Evolutionary conservation across 768 basidiomycete species (phyloP), one percentile per base, ranked within the genome.

Genomic region (Kondoa subrosea): DNA sequence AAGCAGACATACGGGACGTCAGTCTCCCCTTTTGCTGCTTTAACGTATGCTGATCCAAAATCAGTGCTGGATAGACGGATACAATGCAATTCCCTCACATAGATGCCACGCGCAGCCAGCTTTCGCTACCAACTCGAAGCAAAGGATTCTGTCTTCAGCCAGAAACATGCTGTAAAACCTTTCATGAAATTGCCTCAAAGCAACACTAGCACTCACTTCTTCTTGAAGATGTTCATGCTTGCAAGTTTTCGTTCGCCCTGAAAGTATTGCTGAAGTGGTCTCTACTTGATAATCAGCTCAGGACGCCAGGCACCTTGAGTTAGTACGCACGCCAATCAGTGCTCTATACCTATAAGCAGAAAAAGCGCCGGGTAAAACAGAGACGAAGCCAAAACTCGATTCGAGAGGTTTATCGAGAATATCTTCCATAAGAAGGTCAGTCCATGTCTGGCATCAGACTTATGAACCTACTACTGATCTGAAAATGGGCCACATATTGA

Each of bases 91-190:
- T 32, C 14, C 12, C 21, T 50, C 33, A 27, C 60, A 58, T 3
- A 70, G 64, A 62, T 67, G 67, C 66, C 66, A 70, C 25, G 64
- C 56, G 50, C 63, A 63, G 26, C 69, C 66, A 30, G 83, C 85
- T 78, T 96, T 97, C 15, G 92, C 91, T 27, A 92, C 91, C 65
- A 97, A 81, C 76, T 97, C 92, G 78, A 96, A 97, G 78, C 92
- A 96, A 33, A 97, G 82, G 71, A 96, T 96, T 81, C 92, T n/a
- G 31, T 57, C 34, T 29, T 65, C 34, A 4, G 50, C 64, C 21
- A 21, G n/a, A n/a, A n/a, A n/a, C n/a, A n/a, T n/a, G n/a, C n/a
- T n/a, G n/a, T n/a, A n/a, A n/a, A n/a, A n/a, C n/a, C n/a, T n/a
- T n/a, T n/a, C n/a, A n/a, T n/a, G n/a, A n/a, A n/a, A n/a, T n/a